These are phyloP conservation scores for Colletotrichum noveboracense DNA, from an alignment of 2,329 filamentous ascomycete species.

Conservation along the genomic window DNA sequence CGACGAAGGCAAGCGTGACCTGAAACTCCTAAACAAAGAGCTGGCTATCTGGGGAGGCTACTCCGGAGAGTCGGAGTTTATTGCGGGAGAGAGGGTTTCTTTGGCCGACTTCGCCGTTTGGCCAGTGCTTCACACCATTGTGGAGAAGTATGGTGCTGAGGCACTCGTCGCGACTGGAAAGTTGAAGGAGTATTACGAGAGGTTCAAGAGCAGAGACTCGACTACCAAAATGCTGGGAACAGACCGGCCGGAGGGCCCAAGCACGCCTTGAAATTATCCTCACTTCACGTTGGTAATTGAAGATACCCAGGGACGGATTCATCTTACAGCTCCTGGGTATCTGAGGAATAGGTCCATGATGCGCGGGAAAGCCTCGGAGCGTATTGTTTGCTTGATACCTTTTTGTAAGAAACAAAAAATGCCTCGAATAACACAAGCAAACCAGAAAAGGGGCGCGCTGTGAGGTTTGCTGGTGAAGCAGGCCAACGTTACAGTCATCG, in stretches of 20 bases:
- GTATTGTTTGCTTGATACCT: not conserved
- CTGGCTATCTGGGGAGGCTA: conserved; percentile 47
- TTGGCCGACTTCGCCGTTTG: conserved; percentile 63
- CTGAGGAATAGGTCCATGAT: not conserved
- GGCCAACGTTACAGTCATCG: not conserved
- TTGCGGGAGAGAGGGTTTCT: conserved; percentile 46
- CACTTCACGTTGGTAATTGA: not conserved
- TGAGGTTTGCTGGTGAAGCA: not conserved
- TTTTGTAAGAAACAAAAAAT: not conserved
- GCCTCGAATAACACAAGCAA: not conserved
- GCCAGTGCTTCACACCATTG: conserved; percentile 57
- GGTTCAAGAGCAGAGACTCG: conserved; percentile 26
- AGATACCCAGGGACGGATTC: not conserved
- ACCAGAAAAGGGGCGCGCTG: not conserved
- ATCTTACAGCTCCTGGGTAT: not conserved
- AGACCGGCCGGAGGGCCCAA: not conserved
- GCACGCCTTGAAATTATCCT: not conserved
- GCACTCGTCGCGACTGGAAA: conserved; percentile 32
- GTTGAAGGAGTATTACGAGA: conserved; percentile 44
- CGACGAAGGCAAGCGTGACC: conserved; percentile 5
- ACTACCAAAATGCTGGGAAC: conserved; percentile 26
- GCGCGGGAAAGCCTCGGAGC: not conserved
- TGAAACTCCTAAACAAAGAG: conserved; percentile 32
- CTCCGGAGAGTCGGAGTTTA: conserved; percentile 42
- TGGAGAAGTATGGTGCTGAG: conserved; percentile 35